A percentile compares a stretch with the other conserved stretches of the same genome.
These are phyloP conservation scores for Talaromyces rugulosus DNA, from an alignment of 2,329 filamentous ascomycete species.

Conservation along the genomic window DNA sequence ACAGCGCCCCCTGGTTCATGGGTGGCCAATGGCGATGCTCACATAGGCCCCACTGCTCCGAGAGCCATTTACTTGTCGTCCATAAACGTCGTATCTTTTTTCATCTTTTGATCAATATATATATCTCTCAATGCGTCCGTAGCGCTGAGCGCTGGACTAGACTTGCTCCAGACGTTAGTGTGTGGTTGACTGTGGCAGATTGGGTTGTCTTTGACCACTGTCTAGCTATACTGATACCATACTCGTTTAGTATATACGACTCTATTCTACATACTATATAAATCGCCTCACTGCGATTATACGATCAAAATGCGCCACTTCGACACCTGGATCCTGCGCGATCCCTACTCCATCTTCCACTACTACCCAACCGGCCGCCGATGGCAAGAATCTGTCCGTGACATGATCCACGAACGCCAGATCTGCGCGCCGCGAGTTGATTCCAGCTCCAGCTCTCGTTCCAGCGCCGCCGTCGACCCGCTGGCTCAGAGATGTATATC, in stretches of 20 bases:
- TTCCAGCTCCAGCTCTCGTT: neutral
- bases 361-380: slow-evolving; percentile 33
- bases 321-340: slow-evolving; percentile 35
- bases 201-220: neutral
- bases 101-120: neutral
- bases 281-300: neutral
- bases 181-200: neutral
- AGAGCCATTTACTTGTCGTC: neutral
- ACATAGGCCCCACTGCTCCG: neutral
- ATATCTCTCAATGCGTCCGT: neutral
- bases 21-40: neutral
- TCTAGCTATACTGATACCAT: neutral
- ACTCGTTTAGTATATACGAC: neutral
- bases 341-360: slow-evolving; percentile 37
- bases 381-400: slow-evolving; percentile 33
- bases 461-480: slow-evolving; percentile 13
- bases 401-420: slow-evolving; percentile 31
- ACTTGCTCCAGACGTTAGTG: neutral
- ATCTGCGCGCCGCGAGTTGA: slow-evolving; percentile 27
- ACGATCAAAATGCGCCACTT: slow-evolving; percentile 31
- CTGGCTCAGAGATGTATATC: slow-evolving; percentile 14
- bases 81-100: neutral
- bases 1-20: neutral
- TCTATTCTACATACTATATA: neutral
- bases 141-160: too few relatives aligned